phyloP scores from a whole-genome alignment of 225 moss, liverwort and hornwort genomes.

The Pseudoscleropodium purum region DNA sequence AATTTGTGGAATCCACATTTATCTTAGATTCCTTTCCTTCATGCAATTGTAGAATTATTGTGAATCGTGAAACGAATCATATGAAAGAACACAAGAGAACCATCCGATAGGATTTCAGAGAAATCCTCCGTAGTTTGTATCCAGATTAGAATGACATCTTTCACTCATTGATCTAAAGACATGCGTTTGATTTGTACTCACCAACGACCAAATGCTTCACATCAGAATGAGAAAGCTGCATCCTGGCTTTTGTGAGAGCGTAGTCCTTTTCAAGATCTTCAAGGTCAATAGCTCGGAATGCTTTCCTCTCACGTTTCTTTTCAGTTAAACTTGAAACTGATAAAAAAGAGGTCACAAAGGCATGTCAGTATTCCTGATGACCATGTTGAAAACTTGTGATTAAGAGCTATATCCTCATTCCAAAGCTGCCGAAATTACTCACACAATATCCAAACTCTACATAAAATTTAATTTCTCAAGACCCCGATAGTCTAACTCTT shows the following conservation, averaged over 20 bases:
- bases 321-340: slow-evolving; percentile 25
- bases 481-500: not conserved
- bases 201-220: slow-evolving; percentile 56
- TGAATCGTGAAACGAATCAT: not conserved
- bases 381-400: not conserved
- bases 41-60: not conserved
- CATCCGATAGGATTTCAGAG: not conserved
- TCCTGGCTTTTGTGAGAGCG: slow-evolving; percentile 80
- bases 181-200: slow-evolving; percentile 11
- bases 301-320: slow-evolving; percentile 33
- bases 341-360: not conserved
- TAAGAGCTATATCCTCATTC: not conserved
- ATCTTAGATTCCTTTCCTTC: not conserved
- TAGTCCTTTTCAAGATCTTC: slow-evolving; percentile 89
- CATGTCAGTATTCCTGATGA: not conserved
- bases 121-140: not conserved
- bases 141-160: not conserved
- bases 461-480: not conserved
- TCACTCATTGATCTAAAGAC: not conserved
- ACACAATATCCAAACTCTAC: not conserved
- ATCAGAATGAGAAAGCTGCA: slow-evolving; percentile 74
- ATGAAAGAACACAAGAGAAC: not conserved
- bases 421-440: not conserved
- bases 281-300: slow-evolving; percentile 45
- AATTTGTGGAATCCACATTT: not conserved